A percentile compares a stretch with the other conserved stretches of the same genome.
phyloP scores from a whole-genome alignment of 495 filamentous ascomycete genomes.

The Bryoglossum gracile region DNA sequence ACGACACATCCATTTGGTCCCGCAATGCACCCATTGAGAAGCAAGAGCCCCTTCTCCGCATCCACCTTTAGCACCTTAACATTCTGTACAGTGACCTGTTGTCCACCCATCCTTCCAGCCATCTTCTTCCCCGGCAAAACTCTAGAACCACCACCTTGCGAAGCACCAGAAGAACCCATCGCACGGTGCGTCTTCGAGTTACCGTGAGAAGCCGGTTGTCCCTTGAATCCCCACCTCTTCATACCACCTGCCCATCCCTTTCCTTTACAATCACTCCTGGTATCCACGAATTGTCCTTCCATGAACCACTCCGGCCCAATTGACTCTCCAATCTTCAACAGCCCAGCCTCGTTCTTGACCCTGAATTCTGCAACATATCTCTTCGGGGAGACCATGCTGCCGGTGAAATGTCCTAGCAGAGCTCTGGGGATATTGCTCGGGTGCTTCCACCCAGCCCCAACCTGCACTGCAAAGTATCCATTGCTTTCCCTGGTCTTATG shows the following conservation, averaged over 20 bases:
- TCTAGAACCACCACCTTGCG: constrained; percentile 84
- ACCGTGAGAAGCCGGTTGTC: constrained; percentile 90
- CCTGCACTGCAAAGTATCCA: constrained; percentile 88
- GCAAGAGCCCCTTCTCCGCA: constrained; percentile 73
- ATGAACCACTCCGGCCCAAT: constrained; percentile 81
- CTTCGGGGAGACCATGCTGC: constrained; percentile 72
- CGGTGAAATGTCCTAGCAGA: constrained; percentile 77
- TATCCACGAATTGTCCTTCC: constrained; percentile 86
- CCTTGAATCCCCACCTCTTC: constrained; percentile 84
- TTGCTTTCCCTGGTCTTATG: constrained; percentile 74
- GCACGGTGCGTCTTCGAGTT: constrained; percentile 85
- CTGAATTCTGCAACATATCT: constrained; percentile 76
- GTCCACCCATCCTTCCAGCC: constrained; percentile 88
- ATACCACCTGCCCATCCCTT: constrained; percentile 95
- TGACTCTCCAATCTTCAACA: constrained; percentile 62
- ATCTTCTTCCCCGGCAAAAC: constrained; percentile 96
- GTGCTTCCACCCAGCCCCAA: constrained; percentile 73
- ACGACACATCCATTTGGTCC: constrained; percentile 81
- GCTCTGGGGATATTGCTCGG: constrained; percentile 69
- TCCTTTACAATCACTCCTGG: constrained; percentile 66
- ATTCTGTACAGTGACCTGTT: constrained; percentile 82
- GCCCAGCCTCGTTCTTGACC: constrained; percentile 61
- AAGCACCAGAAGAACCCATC: constrained; percentile 78
- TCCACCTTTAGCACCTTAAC: constrained; percentile 83
- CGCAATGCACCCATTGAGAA: constrained; percentile 76